Percentiles rank a stretch among this genome's conserved stretches.
These are phyloP conservation scores for Penicillium sp. DNA, from an alignment of 2,329 filamentous ascomycete species.

Conservation along the genomic window DNA sequence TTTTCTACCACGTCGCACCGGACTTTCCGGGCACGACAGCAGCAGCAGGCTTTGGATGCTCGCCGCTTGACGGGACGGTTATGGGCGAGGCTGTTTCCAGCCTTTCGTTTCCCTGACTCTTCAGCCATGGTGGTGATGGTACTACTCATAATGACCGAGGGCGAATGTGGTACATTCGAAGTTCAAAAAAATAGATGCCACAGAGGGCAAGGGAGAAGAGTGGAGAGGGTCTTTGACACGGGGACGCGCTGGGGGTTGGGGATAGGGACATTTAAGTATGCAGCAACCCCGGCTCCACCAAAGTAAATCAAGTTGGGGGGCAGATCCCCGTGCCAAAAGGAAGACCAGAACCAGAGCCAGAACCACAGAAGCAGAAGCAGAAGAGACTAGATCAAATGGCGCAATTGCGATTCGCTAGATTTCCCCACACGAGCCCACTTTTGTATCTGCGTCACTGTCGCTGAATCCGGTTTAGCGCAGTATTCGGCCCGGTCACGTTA, in stretches of 20 bases:
- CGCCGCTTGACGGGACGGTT: constrained; percentile 68
- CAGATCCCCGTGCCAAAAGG: constrained; percentile 7
- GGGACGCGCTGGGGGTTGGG: constrained; percentile 23
- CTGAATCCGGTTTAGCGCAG: constrained; percentile 7
- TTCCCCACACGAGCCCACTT: constrained; percentile 22
- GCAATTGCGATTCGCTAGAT: constrained; percentile 6
- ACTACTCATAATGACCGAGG: constrained; percentile 14
- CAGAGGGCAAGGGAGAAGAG: constrained; percentile 16
- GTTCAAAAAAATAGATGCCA: constrained; percentile 1
- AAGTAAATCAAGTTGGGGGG: constrained; percentile 8
- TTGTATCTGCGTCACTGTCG: constrained; percentile 5
- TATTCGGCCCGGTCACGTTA: constrained; percentile 22
- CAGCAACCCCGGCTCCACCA: constrained; percentile 17
- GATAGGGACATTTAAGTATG: constrained; percentile 31
- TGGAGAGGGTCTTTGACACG: constrained; percentile 20
- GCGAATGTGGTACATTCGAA: constrained; percentile 21
- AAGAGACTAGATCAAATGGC: neutral
- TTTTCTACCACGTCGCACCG: constrained; percentile 88
- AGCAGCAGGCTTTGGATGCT: constrained; percentile 86
- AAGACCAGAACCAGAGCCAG: no score
- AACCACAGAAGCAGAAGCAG: no score
- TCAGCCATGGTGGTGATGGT: constrained; percentile 30
- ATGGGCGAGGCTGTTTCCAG: constrained; percentile 51
- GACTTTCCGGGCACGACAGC: constrained; percentile 83
- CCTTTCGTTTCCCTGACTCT: constrained; percentile 52